Evolutionary conservation across 768 basidiomycete species (phyloP), one percentile per base, ranked within the genome.

Genomic region (Dioszegia crocea): DNA sequence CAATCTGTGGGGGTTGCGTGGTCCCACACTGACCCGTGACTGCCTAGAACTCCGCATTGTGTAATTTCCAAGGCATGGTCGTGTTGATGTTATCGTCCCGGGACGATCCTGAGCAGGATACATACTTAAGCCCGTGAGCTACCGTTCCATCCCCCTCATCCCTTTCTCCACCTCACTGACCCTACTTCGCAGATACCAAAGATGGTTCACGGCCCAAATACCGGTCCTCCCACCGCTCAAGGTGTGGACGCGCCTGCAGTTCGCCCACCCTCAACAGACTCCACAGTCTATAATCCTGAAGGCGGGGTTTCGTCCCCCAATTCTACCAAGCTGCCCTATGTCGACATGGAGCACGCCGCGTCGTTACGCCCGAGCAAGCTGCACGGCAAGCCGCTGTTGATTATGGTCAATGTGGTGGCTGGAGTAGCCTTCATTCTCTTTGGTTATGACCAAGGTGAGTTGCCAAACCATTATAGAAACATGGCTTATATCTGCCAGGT

Each of bases 371-470:
- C 64, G 27, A 33, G 41, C 26, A 45, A 38, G 29, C 43, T 65
- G 27, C 50, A 41, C 16, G 63, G 63, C 17, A 60, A 56, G 38
- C 54, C 59, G 2, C 40, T 64, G 19, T 27, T 36, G 16, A 36
- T 48, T 29, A 64, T 64, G 63, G 60, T 65, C n/a, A 61, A 57
- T 19, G 55, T 33, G 6, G 23, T 53, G 8, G 38, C 59, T 11
- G 59, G 44, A 3, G 21, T 47, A 12, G 39, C 46, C 19, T 70
- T 64, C 47, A 54, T 49, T 17, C 50, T 84, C n/a, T 85, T 85
- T 60, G 85, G 86, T 80, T 86, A 85, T 74, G 85, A 86, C 65
- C 86, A 86, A 68, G 85, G 85, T 41, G 36, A 31, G 50, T 24
- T n/a, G n/a, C n/a, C n/a, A n/a, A n/a, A n/a, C n/a, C n/a, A n/a